Base-by-base conservation (phyloP, 1,139 yeast genomes). In the Nakaseomyces bracarensis region DNA sequence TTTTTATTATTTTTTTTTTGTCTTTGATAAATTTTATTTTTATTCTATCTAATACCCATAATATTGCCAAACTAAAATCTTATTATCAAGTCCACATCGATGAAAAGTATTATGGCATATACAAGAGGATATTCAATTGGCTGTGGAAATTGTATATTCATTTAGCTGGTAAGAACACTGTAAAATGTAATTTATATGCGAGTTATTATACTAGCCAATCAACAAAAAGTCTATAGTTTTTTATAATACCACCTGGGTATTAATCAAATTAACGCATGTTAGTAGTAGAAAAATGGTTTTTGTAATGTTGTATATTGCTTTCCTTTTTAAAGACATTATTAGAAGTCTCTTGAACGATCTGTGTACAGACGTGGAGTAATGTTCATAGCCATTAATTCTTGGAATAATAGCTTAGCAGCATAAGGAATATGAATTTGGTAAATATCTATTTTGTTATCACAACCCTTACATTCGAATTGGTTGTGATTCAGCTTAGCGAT, bases 331-430 rank as follows among this genome's bases (percentile, higher is more conserved):
- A n/a, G n/a, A n/a, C n/a, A 13, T 16, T 36, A 23, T 48, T 53
- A 61, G 45, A 57, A 60, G 44, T 58, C 64, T 47, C 56, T 61
- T 14, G 70, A 63, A 49, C 70, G 70, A 44, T 79, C 89, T 22
- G 94, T 82, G 62, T 82, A 82, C 63, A 82, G 67, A 69, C 94
- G 79, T 48, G 93, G 93, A 23, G 91, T 77, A 52, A 91, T 89
- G 64, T 91, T 91, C 98, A 91, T 91, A 31, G 97, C 95, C 97
- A 91, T 89, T 60, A 91, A 75, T 69, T 91, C 98, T 70, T 89
- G 98, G 85, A 89, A 91, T 61, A 89, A 69, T 60, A 89, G 74
- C 68, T 89, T 89, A 43, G 97, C 97, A 40, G 98, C 98, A 65
- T 91, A 91, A 38, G 97, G 97, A 60, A 91, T 84, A 63, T 91